phyloP scores from a whole-genome alignment of 1,284 basidiomycete species.

The Thelephora terrestris region DNA sequence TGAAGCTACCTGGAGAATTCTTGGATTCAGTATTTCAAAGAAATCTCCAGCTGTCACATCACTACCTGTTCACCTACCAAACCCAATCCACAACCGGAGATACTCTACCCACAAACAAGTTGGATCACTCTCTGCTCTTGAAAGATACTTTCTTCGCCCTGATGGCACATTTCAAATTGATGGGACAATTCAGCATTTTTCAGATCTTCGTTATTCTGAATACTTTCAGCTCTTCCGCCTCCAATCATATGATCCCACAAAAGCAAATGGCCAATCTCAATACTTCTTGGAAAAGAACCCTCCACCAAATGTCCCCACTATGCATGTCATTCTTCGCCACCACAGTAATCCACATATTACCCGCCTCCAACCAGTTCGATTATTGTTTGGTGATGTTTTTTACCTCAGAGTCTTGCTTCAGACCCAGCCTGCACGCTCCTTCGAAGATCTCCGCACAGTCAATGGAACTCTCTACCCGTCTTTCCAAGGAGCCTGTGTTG shows the following conservation, averaged over 20 bases:
- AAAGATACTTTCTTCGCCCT: constrained; percentile 22
- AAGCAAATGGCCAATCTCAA: not conserved
- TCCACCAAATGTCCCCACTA: constrained; percentile 1
- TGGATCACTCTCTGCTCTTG: constrained; percentile 14
- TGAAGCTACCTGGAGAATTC: constrained; percentile 27
- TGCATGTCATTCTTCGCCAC: constrained; percentile 17
- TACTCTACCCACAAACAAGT: constrained; percentile 9
- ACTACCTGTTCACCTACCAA: constrained; percentile 22
- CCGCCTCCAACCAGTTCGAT: constrained; percentile 18
- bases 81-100: constrained; percentile 10
- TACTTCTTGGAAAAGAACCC: constrained; percentile 8
- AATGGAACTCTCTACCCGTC: constrained; percentile 12
- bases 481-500: constrained; percentile 19
- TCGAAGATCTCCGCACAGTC: constrained; percentile 16
- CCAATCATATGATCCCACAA: constrained; percentile 5
- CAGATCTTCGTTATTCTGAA: constrained; percentile 15
- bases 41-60: constrained; percentile 24
- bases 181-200: constrained; percentile 8
- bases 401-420: constrained; percentile 22
- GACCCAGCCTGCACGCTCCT: constrained; percentile 13
- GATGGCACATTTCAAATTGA: constrained; percentile 8
- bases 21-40: constrained; percentile 22
- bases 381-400: constrained; percentile 24
- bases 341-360: constrained; percentile 12
- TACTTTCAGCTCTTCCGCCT: constrained; percentile 18